These are phyloP conservation scores for Hygrophila difformis DNA, from an alignment of 257 asterid genomes.

Conservation along the genomic window DNA sequence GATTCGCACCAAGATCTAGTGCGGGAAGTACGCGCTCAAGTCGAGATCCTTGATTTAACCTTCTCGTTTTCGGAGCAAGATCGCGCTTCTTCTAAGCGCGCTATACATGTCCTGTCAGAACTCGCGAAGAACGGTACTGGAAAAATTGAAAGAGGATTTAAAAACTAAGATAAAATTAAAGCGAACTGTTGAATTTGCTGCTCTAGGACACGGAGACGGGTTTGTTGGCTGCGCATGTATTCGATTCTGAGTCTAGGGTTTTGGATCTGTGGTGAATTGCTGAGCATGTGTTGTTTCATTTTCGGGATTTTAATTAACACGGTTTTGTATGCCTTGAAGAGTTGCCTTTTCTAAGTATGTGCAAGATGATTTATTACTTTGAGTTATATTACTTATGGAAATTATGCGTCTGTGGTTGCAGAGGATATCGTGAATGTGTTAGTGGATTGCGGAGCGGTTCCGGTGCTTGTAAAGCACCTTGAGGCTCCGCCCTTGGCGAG, in stretches of 20 bases:
- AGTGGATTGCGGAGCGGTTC: conserved; percentile 93
- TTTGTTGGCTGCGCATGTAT: conserved; percentile 19
- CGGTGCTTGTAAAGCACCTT: conserved; percentile 69
- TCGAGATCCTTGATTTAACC: conserved; percentile 54
- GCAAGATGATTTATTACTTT: conserved; percentile 15
- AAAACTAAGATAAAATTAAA: neutral
- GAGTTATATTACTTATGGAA: conserved; percentile 20
- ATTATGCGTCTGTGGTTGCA: conserved; percentile 34
- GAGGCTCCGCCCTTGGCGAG: conserved; percentile 41
- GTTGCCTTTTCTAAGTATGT: conserved; percentile 2
- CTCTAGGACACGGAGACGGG: neutral
- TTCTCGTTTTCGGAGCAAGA: conserved; percentile 37
- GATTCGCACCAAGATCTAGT: conserved; percentile 63
- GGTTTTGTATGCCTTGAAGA: neutral
- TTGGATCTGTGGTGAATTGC: conserved; percentile 22
- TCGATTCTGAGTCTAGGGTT: conserved; percentile 23
- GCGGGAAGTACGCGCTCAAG: conserved; percentile 46
- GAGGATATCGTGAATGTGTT: conserved; percentile 85
- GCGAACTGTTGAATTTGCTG: conserved; percentile 2
- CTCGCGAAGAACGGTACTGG: conserved; percentile 60
- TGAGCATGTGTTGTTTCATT: conserved; percentile 3
- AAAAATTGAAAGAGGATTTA: conserved; percentile 1
- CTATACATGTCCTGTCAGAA: conserved; percentile 59
- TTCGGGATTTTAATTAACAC: neutral
- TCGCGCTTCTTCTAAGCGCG: conserved; percentile 55